Conservation (phyloP, 495 filamentous ascomycete species). For the Podospora didyma region DNA sequence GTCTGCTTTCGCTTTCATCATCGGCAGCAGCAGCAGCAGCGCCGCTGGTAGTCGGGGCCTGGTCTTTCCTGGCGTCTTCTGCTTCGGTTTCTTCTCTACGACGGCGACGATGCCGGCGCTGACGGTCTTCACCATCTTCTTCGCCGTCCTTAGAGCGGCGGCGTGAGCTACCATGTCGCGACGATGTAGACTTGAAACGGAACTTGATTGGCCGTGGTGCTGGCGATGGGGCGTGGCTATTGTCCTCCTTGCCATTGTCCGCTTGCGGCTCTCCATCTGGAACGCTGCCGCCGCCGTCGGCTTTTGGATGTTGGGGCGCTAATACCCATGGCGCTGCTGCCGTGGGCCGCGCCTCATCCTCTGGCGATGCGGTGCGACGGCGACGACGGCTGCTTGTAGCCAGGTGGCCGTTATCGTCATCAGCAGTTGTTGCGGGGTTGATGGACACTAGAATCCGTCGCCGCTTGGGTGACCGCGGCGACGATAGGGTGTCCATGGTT, state of each 20-base stretch:
- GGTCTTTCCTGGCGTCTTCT: neutral
- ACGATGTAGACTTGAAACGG: constrained; percentile 16
- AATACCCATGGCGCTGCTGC: too few species aligned
- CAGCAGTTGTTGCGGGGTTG: constrained; percentile 23
- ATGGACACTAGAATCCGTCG: constrained; percentile 43
- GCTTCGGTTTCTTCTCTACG: neutral
- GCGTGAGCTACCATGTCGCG: constrained; percentile 19
- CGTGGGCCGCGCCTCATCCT: too few species aligned
- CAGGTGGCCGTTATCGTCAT: neutral
- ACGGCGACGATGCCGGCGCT: neutral
- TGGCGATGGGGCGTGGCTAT: neutral
- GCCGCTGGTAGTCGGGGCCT: neutral
- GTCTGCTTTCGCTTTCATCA: too few species aligned
- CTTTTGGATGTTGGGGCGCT: too few species aligned
- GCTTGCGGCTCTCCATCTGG: neutral
- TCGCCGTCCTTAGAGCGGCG: constrained; percentile 33
- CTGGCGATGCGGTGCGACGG: too few species aligned
- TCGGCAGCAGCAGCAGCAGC: too few species aligned
- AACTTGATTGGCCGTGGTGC: constrained; percentile 5
- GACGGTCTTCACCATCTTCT: neutral
- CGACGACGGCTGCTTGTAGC: neutral
- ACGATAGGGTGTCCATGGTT: neutral
- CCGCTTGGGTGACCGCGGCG: constrained; percentile 38
- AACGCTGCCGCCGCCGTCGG: too few species aligned
- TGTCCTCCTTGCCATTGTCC: neutral